phyloP scores from a whole-genome alignment of 1,139 yeast genomes.

The Yamadazyma jaroonii region DNA sequence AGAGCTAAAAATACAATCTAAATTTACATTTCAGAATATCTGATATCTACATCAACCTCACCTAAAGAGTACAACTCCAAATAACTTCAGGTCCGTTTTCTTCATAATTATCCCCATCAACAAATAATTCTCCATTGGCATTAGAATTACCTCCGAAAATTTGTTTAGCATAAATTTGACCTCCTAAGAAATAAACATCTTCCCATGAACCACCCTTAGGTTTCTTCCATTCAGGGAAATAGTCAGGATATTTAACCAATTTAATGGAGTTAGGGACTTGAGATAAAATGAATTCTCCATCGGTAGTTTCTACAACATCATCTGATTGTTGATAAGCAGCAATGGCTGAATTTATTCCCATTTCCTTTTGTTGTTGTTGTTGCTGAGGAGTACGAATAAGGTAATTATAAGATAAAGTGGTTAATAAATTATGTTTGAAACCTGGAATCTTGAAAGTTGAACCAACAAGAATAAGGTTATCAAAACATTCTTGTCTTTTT shows the following conservation, averaged over 20 bases:
- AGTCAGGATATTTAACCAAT: constrained; percentile 76
- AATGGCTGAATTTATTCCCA: constrained; percentile 40
- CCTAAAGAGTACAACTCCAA: constrained; percentile 38
- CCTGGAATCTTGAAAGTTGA: constrained; percentile 74
- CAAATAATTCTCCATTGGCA: constrained; percentile 61
- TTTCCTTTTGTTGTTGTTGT: constrained; percentile 21
- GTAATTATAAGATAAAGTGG: constrained; percentile 58
- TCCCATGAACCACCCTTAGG: constrained; percentile 66
- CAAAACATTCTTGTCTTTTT: constrained; percentile 83
- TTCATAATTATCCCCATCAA: constrained; percentile 70
- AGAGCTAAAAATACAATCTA: too few species aligned
- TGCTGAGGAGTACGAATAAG: constrained; percentile 41
- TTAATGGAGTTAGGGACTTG: constrained; percentile 81
- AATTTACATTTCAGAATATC: background rate
- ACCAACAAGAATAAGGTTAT: constrained; percentile 77
- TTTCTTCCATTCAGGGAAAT: constrained; percentile 94
- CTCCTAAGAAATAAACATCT: constrained; percentile 78
- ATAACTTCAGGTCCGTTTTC: constrained; percentile 76
- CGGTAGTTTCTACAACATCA: constrained; percentile 27
- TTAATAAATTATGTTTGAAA: constrained; percentile 66
- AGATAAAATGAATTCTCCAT: constrained; percentile 24
- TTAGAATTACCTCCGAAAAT: constrained; percentile 64
- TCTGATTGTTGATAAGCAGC: constrained; percentile 45
- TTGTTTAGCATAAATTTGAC: constrained; percentile 84
- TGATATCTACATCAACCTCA: background rate